Conservation (phyloP, 176 grass and related monocot genomes). For the Eremochloa ophiuroides region DNA sequence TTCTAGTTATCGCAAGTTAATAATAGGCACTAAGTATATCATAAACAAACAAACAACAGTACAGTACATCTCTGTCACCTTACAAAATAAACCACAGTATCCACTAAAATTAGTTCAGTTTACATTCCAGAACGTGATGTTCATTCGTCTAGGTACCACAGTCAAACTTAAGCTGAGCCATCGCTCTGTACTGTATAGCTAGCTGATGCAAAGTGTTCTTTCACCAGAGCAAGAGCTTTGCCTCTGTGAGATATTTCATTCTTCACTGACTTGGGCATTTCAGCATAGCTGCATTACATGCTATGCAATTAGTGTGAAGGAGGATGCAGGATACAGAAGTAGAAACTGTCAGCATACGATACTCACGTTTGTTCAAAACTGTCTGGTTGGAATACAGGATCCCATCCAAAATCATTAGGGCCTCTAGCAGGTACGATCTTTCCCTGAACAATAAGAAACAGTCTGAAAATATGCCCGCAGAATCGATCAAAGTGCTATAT, state of each 20-base stretch:
- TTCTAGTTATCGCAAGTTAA: background rate
- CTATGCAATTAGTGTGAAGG: background rate
- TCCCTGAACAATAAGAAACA: slow-evolving; percentile 50
- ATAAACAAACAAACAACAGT: background rate
- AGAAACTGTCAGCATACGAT: background rate
- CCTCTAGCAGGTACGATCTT: slow-evolving; percentile 77
- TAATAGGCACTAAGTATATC: background rate
- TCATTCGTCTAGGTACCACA: background rate
- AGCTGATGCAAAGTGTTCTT: slow-evolving; percentile 73
- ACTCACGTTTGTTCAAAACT: slow-evolving; percentile 87
- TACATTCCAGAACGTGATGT: slow-evolving; percentile 8
- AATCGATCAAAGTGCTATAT: background rate
- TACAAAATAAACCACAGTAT: background rate
- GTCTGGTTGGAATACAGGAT: slow-evolving; percentile 89
- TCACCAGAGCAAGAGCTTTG: slow-evolving; percentile 76
- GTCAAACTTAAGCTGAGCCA: slow-evolving; percentile 25
- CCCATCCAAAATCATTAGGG: slow-evolving; percentile 94
- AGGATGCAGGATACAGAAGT: background rate
- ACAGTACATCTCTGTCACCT: background rate
- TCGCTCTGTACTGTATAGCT: slow-evolving; percentile 52
- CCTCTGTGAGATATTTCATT: slow-evolving; percentile 91
- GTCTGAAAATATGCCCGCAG: background rate
- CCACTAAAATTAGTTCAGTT: background rate
- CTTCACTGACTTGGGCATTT: slow-evolving; percentile 90
- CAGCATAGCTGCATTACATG: slow-evolving; percentile 67